phyloP scores from a whole-genome alignment of 2,329 filamentous ascomycete species.

The Fusarium sp. region DNA sequence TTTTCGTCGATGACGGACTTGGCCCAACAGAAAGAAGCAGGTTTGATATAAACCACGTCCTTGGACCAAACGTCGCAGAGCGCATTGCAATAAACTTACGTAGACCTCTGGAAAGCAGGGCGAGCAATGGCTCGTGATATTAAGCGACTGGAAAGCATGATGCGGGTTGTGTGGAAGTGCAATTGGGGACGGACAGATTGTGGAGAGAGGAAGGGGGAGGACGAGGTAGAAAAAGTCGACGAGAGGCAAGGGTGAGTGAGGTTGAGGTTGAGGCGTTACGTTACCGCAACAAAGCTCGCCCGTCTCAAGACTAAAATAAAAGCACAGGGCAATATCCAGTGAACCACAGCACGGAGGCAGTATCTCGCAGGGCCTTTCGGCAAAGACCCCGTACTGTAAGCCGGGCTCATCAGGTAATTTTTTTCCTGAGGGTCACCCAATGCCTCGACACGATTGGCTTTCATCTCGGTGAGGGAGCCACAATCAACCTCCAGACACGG shows the following conservation, averaged over 20 bases:
- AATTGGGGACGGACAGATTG: slow-evolving; percentile 41
- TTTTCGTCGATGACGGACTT: slow-evolving; percentile 14
- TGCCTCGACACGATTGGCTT: slow-evolving; percentile 22
- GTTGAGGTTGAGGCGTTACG: slow-evolving; percentile 38
- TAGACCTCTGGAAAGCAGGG: slow-evolving; percentile 65
- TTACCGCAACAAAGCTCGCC: slow-evolving; percentile 41
- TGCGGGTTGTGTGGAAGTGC: slow-evolving; percentile 43
- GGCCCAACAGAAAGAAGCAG: slow-evolving; percentile 26
- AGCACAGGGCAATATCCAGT: slow-evolving; percentile 29
- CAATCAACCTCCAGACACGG: not conserved
- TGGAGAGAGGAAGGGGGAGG: slow-evolving; percentile 35
- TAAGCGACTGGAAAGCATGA: slow-evolving; percentile 71
- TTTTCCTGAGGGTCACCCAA: slow-evolving; percentile 30
- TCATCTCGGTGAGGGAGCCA: slow-evolving; percentile 7
- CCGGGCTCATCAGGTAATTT: slow-evolving; percentile 41
- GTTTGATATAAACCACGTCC: slow-evolving; percentile 27
- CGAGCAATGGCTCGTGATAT: slow-evolving; percentile 68
- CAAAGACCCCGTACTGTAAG: slow-evolving; percentile 23
- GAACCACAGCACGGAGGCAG: slow-evolving; percentile 13
- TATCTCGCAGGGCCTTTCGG: slow-evolving; percentile 42
- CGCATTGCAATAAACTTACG: slow-evolving; percentile 55
- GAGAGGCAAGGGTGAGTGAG: slow-evolving; percentile 31
- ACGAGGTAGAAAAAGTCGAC: slow-evolving; percentile 38
- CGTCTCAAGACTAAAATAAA: slow-evolving; percentile 24
- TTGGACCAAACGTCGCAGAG: slow-evolving; percentile 8